These are phyloP conservation scores for Penicillium waksmanii DNA, from an alignment of 495 filamentous ascomycete genomes.

Conservation along the genomic window DNA sequence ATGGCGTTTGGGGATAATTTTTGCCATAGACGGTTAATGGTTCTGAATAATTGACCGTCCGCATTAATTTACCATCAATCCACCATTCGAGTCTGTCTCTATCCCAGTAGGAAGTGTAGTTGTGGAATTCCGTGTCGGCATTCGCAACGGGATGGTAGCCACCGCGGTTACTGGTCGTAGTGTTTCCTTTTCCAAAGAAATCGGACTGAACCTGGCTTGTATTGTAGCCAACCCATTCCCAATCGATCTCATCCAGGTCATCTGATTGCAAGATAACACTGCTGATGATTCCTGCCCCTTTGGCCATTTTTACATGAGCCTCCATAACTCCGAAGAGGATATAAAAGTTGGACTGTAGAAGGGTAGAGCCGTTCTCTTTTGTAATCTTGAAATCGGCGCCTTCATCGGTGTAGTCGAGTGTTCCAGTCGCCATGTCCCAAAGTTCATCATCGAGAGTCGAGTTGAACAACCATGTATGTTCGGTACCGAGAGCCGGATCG, in stretches of 20 bases:
- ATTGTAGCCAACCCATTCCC: slow-evolving; percentile 57
- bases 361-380: slow-evolving; percentile 55
- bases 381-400: slow-evolving; percentile 68
- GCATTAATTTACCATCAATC: slow-evolving; percentile 69
- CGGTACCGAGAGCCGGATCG: slow-evolving; percentile 77
- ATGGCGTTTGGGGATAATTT: slow-evolving; percentile 81
- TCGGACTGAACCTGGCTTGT: slow-evolving; percentile 71
- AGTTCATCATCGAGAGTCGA: slow-evolving; percentile 63
- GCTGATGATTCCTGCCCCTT: slow-evolving; percentile 73
- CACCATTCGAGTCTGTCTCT: slow-evolving; percentile 70
- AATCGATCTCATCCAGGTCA: slow-evolving; percentile 86
- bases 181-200: slow-evolving; percentile 86
- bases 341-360: slow-evolving; percentile 66
- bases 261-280: slow-evolving; percentile 82
- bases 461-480: slow-evolving; percentile 74
- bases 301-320: slow-evolving; percentile 64
- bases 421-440: slow-evolving; percentile 66
- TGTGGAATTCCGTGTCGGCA: slow-evolving; percentile 67
- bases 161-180: slow-evolving; percentile 67
- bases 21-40: slow-evolving; percentile 41
- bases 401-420: slow-evolving; percentile 60
- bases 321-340: slow-evolving; percentile 77
- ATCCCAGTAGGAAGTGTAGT: slow-evolving; percentile 85
- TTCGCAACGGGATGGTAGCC: slow-evolving; percentile 49
- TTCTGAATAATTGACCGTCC: slow-evolving; percentile 58